Base-by-base conservation (phyloP, 352 stramenopile species). In the Pythium apleroticum region DNA sequence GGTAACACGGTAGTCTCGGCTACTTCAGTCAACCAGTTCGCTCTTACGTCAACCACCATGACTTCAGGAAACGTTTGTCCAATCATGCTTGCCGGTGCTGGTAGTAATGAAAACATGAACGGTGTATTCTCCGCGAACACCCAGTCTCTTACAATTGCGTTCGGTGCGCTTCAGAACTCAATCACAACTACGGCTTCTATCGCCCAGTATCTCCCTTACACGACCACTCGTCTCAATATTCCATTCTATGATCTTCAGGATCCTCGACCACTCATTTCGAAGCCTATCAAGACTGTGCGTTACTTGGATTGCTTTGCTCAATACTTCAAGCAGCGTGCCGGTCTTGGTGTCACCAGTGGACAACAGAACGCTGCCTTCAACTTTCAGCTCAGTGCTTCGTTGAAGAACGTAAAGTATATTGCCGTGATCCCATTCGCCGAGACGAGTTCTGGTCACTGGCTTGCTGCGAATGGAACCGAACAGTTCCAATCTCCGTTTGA, bases 201-300 rank as follows among this genome's bases (percentile, higher is more conserved):
- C 57, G 59, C 45, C 50, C 19, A 49, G 11, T 56, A 57, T 10
- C 59, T 65, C 48, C 53, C 60, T 17, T 68, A 49, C 41, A 68
- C 59, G 7, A 68, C 59, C 11, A 57, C 37, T 30, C 60, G 66
- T 63, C 56, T 71, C 25, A 62, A 68, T 28, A 68, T 77, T 55
- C 64, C 71, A 24, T 70, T 70, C 43, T 77, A 77, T 52, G 71
- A 77, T 64, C 43, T 73, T 27, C n/a, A n/a, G n/a, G 54, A 35
- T 33, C 61, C 57, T 62, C 62, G 52, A 22, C 52, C 41, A 14
- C 17, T 76, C 14, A 56, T 76, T 30, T 35, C 19, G 15, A 76
- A 73, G 37, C 69, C 69, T 24, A 63, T 76, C 22, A 73, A 73
- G 48, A 67, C 37, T 28, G 41, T 70, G 43, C 41, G 45, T 20